A percentile compares a stretch with the other conserved stretches of the same genome.
These are phyloP conservation scores for Priceomyces medius DNA, from an alignment of 805 yeast species.

Conservation along the genomic window DNA sequence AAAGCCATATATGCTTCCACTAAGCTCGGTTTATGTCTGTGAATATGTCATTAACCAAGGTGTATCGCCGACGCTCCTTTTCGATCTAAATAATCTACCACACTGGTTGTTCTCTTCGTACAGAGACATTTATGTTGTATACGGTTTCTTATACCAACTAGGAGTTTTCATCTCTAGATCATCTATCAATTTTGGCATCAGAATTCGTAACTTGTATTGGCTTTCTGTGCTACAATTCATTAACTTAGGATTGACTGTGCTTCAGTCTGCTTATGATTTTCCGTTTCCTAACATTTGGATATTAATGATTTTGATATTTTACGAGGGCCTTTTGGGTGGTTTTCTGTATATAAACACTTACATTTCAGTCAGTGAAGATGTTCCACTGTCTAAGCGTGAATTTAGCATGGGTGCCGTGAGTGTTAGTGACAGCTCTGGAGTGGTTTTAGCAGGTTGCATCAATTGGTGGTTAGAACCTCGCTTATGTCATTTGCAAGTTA, in stretches of 20 bases:
- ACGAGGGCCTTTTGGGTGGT: conserved; percentile 92
- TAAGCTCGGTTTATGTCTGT: conserved; percentile 76
- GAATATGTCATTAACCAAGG: conserved; percentile 94
- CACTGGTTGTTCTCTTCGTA: conserved; percentile 52
- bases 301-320: conserved; percentile 64
- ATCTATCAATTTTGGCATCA: conserved; percentile 60
- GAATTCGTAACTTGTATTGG: conserved; percentile 57
- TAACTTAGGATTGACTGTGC: conserved; percentile 57
- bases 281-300: conserved; percentile 61
- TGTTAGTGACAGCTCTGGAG: conserved; percentile 74
- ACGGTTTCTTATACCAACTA: conserved; percentile 84
- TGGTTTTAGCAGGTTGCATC: conserved; percentile 74
- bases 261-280: conserved; percentile 62
- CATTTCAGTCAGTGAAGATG: conserved; percentile 63
- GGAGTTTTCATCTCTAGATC: conserved; percentile 94
- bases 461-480: conserved; percentile 73
- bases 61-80: conserved; percentile 81
- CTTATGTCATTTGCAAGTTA: conserved; percentile 70
- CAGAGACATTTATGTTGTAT: conserved; percentile 87
- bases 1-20: conserved; percentile 77
- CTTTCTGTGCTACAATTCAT: conserved; percentile 65
- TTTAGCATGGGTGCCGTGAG: conserved; percentile 34
- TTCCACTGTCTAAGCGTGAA: conserved; percentile 40
- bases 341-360: conserved; percentile 88
- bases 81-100: conserved; percentile 70